Conservation (phyloP, 805 yeast genomes). For the Isabelozyma gotoi region DNA sequence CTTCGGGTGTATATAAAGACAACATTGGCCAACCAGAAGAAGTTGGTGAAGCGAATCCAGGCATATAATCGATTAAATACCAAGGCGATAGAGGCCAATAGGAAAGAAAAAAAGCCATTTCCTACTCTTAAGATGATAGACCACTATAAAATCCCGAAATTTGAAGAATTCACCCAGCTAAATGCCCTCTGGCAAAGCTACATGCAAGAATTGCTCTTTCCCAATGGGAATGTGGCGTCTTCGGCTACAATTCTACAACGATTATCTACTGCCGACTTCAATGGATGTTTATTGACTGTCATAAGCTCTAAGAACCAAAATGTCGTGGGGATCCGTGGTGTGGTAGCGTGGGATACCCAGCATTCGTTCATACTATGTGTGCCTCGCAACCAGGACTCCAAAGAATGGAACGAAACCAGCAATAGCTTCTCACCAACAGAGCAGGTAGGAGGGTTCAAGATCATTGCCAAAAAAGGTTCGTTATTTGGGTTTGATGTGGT, state of each 20-base stretch:
- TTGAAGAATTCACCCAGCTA: constrained; percentile 53
- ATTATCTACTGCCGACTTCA: constrained; percentile 75
- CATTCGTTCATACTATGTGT: constrained; percentile 65
- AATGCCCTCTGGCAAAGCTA: constrained; percentile 75
- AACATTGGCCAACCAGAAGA: constrained; percentile 39
- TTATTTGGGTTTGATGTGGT: constrained; percentile 52
- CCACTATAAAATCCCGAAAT: constrained; percentile 36
- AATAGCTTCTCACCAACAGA: constrained; percentile 23
- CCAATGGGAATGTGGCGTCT: constrained; percentile 22
- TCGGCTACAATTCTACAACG: constrained; percentile 45
- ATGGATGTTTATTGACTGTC: constrained; percentile 70
- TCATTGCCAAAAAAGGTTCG: constrained; percentile 67
- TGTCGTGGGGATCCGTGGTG: constrained; percentile 64
- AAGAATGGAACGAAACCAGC: constrained; percentile 31
- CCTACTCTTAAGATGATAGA: constrained; percentile 21
- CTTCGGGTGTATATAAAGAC: constrained; percentile 40
- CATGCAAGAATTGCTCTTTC: constrained; percentile 53
- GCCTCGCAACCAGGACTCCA: constrained; percentile 32
- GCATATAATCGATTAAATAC: constrained; percentile 17
- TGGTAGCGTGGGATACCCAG: constrained; percentile 83
- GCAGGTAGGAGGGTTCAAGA: constrained; percentile 60
- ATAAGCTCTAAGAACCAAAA: constrained; percentile 54
- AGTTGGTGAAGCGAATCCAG: constrained; percentile 36
- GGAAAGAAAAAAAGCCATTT: constrained; percentile 17
- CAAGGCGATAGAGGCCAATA: no score